phyloP scores from a whole-genome alignment of 2,329 filamentous ascomycete species.

The Sporothrix variecibatus region DNA sequence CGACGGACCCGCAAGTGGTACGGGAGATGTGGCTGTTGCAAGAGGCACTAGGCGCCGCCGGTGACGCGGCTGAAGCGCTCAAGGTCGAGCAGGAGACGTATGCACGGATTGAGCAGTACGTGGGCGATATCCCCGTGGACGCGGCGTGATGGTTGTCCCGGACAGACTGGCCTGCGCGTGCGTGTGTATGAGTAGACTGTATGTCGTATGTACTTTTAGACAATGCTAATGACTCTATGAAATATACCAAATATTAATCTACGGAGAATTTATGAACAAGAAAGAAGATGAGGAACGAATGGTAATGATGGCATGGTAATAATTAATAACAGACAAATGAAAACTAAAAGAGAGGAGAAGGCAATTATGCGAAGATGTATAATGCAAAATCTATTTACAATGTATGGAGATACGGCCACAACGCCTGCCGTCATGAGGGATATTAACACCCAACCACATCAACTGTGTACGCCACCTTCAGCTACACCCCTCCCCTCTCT shows the following conservation, averaged over 20 bases:
- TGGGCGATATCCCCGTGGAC: neutral
- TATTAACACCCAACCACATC: too few species aligned
- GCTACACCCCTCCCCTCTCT: neutral
- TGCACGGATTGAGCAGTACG: constrained; percentile 5
- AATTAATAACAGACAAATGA: neutral
- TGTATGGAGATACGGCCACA: neutral
- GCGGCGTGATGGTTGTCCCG: neutral
- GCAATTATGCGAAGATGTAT: neutral
- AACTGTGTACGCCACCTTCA: neutral
- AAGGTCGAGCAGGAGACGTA: neutral
- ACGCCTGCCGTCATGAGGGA: too few species aligned
- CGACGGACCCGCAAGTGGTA: constrained; percentile 27
- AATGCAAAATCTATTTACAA: neutral
- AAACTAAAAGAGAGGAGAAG: neutral
- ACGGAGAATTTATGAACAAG: neutral
- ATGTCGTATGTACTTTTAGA: neutral
- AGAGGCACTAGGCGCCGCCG: neutral
- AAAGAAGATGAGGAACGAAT: neutral
- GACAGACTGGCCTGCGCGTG: neutral
- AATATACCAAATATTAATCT: neutral
- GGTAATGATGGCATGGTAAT: neutral
- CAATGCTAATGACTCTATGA: neutral
- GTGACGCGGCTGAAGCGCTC: neutral
- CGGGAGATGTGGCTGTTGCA: constrained; percentile 29
- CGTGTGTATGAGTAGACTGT: neutral